Evolutionary conservation across 352 stramenopile genomes (phyloP).

Genomic region (Phytophthora pistaciae): DNA sequence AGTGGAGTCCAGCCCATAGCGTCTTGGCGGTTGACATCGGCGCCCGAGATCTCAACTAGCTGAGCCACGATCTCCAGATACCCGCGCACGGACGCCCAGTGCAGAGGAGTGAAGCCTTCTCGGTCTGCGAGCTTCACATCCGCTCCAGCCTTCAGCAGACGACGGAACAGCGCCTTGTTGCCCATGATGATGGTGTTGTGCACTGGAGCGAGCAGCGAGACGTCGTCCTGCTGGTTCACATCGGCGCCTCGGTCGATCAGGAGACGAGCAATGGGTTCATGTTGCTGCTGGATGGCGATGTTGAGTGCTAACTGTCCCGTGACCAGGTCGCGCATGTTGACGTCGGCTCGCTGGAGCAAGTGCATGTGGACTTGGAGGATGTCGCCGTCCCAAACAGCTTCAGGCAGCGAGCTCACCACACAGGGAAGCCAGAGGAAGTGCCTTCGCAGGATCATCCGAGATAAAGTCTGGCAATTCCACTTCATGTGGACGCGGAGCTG

Average conservation of each 20-base stretch:
- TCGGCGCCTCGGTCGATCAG: slow-evolving; percentile 76
- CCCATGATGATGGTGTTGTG: slow-evolving; percentile 86
- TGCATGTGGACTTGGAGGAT: slow-evolving; percentile 77
- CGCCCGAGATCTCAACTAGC: slow-evolving; percentile 60
- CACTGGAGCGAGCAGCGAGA: slow-evolving; percentile 64
- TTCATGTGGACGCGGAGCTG: slow-evolving; percentile 64
- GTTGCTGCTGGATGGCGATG: slow-evolving; percentile 81
- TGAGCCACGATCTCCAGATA: slow-evolving; percentile 83
- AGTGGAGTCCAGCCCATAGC: slow-evolving; percentile 72
- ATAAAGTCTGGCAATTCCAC: slow-evolving; percentile 60
- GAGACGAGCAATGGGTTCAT: slow-evolving; percentile 76
- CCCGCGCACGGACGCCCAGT: slow-evolving; percentile 71
- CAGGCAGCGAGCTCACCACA: slow-evolving; percentile 61
- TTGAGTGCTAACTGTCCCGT: slow-evolving; percentile 73
- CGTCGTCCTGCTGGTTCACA: slow-evolving; percentile 70
- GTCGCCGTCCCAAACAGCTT: slow-evolving; percentile 82
- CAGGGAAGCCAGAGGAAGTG: slow-evolving; percentile 80
- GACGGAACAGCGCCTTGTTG: slow-evolving; percentile 78
- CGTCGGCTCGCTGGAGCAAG: slow-evolving; percentile 57
- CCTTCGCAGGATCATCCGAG: slow-evolving; percentile 56
- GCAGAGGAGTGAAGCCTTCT: slow-evolving; percentile 70
- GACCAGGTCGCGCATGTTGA: slow-evolving; percentile 58
- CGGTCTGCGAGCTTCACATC: slow-evolving; percentile 64
- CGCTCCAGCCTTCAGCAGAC: slow-evolving; percentile 63
- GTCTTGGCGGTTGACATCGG: slow-evolving; percentile 71